Evolutionary conservation across 2,329 filamentous ascomycete species (phyloP).

Genomic region (Hypocreales sp.): DNA sequence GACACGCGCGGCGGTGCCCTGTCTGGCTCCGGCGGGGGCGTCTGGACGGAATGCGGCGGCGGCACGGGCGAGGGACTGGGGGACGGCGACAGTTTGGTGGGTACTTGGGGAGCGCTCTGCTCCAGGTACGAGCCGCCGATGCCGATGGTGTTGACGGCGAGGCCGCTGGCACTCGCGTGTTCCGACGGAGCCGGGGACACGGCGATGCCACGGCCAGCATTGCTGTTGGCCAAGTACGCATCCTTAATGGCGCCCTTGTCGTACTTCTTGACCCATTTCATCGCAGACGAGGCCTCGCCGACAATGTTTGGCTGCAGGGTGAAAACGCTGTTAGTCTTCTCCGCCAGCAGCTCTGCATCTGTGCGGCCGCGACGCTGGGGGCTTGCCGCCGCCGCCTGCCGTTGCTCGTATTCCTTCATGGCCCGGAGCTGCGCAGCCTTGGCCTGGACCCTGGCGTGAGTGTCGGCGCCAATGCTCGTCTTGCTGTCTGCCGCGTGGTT

Average conservation of each 20-base stretch:
- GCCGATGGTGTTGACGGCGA: slow-evolving; percentile 3
- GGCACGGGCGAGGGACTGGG: slow-evolving; percentile 2
- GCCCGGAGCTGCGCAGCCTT: slow-evolving; percentile 74
- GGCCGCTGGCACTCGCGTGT: slow-evolving; percentile 11
- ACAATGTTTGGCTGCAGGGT: slow-evolving; percentile 75
- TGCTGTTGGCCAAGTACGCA: slow-evolving; percentile 65
- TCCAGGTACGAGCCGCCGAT: slow-evolving; percentile 1
- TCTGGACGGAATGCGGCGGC: background rate
- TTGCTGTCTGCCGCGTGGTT: slow-evolving; percentile 45
- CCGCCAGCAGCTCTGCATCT: slow-evolving; percentile 39
- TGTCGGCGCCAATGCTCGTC: slow-evolving; percentile 73
- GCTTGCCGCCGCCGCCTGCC: slow-evolving; percentile 20
- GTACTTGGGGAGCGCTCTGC: slow-evolving; percentile 20
- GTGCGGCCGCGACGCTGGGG: slow-evolving; percentile 35
- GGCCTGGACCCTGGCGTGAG: slow-evolving; percentile 84
- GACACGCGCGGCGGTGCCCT: background rate
- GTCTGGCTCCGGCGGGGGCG: background rate
- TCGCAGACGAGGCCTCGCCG: slow-evolving; percentile 76
- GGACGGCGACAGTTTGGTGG: slow-evolving; percentile 18
- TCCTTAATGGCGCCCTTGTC: slow-evolving; percentile 78
- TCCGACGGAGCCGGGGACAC: slow-evolving; percentile 19
- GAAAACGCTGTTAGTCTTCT: slow-evolving; percentile 79
- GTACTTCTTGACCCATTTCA: slow-evolving; percentile 95
- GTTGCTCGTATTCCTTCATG: slow-evolving; percentile 45
- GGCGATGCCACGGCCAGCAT: slow-evolving; percentile 49